Evolutionary conservation across 305 asterid species (phyloP).

Genomic region (Ajuga reptans): DNA sequence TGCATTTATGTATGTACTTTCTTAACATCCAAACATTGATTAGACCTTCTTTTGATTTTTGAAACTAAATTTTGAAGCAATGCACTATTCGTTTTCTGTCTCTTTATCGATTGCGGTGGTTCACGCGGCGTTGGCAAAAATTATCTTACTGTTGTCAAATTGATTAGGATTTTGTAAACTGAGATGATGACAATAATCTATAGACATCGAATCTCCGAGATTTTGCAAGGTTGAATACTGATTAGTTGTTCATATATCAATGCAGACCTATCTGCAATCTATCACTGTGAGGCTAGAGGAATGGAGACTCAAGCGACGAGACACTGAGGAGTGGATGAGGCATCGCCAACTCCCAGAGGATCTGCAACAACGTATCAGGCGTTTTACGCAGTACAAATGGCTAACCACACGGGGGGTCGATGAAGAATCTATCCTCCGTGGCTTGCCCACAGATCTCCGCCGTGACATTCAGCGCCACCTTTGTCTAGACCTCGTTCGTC

Average conservation of each 20-base stretch:
- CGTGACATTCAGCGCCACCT: slow-evolving; percentile 74
- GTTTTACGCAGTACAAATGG: slow-evolving; percentile 69
- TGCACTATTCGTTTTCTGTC: neutral
- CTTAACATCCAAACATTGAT: too few relatives aligned
- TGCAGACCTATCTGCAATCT: slow-evolving; percentile 69
- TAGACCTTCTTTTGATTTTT: too few relatives aligned
- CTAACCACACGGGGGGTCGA: slow-evolving; percentile 68
- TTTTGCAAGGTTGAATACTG: too few relatives aligned
- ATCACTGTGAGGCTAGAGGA: slow-evolving; percentile 78
- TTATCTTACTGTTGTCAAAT: too few relatives aligned
- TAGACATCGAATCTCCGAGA: too few relatives aligned
- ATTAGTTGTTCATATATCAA: neutral
- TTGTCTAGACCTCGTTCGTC: slow-evolving; percentile 71
- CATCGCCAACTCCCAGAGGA: slow-evolving; percentile 70
- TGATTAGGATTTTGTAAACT: too few relatives aligned
- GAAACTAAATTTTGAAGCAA: too few relatives aligned
- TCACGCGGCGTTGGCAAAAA: neutral
- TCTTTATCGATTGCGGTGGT: neutral
- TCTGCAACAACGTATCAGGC: slow-evolving; percentile 53
- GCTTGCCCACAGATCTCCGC: slow-evolving; percentile 65
- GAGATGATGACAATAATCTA: too few relatives aligned
- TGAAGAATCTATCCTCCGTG: slow-evolving; percentile 55
- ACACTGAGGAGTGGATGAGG: slow-evolving; percentile 83
- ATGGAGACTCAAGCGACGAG: slow-evolving; percentile 71
- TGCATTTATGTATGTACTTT: too few relatives aligned